A percentile compares a stretch with the other conserved stretches of the same genome.
These are phyloP conservation scores for Boletus vermiculosoides DNA, from an alignment of 768 basidiomycete genomes.

Conservation along the genomic window DNA sequence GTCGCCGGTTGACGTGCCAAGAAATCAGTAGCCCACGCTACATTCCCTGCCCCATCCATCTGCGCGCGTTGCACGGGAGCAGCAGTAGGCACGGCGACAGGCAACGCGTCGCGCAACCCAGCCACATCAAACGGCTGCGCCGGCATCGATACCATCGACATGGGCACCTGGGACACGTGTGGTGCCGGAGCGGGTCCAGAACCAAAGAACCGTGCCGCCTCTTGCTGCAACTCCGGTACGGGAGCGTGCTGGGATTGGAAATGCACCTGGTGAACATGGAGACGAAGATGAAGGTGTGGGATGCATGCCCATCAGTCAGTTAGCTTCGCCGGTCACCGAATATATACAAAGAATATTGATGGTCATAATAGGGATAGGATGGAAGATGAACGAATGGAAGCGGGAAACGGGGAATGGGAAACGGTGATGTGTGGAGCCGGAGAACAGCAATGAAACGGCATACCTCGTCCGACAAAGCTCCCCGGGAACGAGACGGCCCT, in stretches of 20 bases:
- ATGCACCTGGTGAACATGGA: slow-evolving; percentile 36
- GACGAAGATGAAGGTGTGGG: neutral
- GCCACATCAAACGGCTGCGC: slow-evolving; percentile 56
- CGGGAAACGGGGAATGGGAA: neutral
- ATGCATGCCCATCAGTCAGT: neutral
- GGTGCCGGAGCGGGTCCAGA: slow-evolving; percentile 23
- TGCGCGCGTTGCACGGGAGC: slow-evolving; percentile 16
- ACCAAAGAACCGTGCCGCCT: slow-evolving; percentile 71
- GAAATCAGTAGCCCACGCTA: slow-evolving; percentile 68
- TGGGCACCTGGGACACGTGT: slow-evolving; percentile 21
- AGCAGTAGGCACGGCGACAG: neutral
- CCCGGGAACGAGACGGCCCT: slow-evolving; percentile 43
- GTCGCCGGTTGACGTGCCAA: slow-evolving; percentile 32
- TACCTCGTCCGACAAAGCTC: slow-evolving; percentile 57
- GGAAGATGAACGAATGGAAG: slow-evolving; percentile 9
- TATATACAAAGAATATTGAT: neutral
- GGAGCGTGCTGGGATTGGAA: slow-evolving; percentile 57
- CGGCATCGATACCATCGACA: slow-evolving; percentile 27
- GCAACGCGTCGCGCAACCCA: slow-evolving; percentile 31
- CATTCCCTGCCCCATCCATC: slow-evolving; percentile 12
- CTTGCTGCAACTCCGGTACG: slow-evolving; percentile 50
- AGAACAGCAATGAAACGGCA: slow-evolving; percentile 18
- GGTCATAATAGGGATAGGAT: neutral
- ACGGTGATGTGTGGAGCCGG: slow-evolving; percentile 9
- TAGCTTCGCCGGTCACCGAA: neutral